Evolutionary conservation across 2,329 filamentous ascomycete species (phyloP), one percentile per base, ranked within the genome.

Genomic region (Albophoma yamanashiensis): DNA sequence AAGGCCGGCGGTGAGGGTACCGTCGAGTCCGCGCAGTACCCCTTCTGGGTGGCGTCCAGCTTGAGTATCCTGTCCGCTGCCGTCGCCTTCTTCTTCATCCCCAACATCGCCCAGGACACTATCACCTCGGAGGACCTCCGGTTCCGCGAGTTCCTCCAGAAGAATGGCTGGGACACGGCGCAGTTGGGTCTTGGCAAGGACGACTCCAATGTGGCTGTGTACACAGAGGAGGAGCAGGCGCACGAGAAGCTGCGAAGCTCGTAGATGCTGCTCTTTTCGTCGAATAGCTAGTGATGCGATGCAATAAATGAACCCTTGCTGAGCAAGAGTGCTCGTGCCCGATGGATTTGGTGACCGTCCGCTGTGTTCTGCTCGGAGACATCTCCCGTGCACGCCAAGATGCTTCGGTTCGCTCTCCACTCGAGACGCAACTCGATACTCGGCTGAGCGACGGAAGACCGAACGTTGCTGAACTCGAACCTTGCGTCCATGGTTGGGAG

Each of bases 31-130:
- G 90, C 90, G 0, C 91, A 96, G 70, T 91, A 95, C 65, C 92
- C 92, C 0, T 97, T 96, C 76, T 96, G 86, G 73, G 90, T 97
- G n/a, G 87, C 87, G 2, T 89, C 87, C 45, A 78, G 83, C 31
- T 73, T 96, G 59, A 94, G 90, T 65, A 73, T 95, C n/a, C 77
- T 96, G 56, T 87, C 86, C 2, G 91, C 89, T 0, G 73, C 45
- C 6, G 70, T 77, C 14, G 67, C 78, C 1, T 76, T 88, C 11
- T 83, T 91, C 66, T 81, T 82, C 61, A 73, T 96, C 57, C 92
- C 92, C 0, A 76, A 89, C 56, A 88, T 97, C 62, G 86, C 86
- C n/a, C 82, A 95, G 75, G 89, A 96, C 67, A 96, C 91, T 0
- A 95, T 97, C 63, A 83, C 86, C 0, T 68, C 81, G 20, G 92